Conservation (phyloP, 805 yeast genomes). For the Grigorovia transvaalensis region DNA sequence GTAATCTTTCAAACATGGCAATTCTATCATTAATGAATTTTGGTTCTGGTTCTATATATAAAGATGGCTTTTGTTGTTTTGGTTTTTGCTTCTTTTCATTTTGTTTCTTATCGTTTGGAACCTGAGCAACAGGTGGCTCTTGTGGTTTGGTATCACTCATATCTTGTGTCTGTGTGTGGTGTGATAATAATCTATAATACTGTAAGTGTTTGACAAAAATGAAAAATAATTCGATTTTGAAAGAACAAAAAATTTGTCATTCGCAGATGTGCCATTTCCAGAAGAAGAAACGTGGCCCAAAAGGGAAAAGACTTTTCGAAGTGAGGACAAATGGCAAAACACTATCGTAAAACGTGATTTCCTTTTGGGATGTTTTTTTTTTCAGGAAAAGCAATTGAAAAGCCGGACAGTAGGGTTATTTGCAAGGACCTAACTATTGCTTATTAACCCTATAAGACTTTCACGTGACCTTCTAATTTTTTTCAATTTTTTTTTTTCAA, state of each 20-base stretch:
- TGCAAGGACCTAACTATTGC: too few species aligned
- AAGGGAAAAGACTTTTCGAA: not conserved
- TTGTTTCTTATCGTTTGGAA: constrained; percentile 11
- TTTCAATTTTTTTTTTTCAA: too few species aligned
- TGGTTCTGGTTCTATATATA: constrained; percentile 68
- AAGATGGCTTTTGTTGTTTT: constrained; percentile 18
- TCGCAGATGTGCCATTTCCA: too few species aligned
- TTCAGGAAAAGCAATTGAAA: too few species aligned
- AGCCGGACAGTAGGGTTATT: too few species aligned
- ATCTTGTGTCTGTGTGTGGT: too few species aligned
- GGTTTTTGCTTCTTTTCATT: constrained; percentile 33
- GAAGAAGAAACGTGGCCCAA: not conserved
- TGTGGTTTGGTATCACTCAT: constrained; percentile 15
- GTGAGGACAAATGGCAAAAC: not conserved
- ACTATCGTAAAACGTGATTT: not conserved
- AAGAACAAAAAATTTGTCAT: too few species aligned
- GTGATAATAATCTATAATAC: not conserved
- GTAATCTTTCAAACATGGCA: constrained; percentile 67
- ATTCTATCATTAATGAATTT: constrained; percentile 72
- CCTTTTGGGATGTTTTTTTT: too few species aligned
- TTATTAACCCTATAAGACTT: too few species aligned
- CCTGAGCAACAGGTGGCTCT: not conserved
- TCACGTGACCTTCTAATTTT: too few species aligned
- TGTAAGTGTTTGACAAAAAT: not conserved
- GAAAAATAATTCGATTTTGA: not conserved